Evolutionary conservation across 2,329 filamentous ascomycete genomes (phyloP).

Genomic region (Cladophialophora carrionii): DNA sequence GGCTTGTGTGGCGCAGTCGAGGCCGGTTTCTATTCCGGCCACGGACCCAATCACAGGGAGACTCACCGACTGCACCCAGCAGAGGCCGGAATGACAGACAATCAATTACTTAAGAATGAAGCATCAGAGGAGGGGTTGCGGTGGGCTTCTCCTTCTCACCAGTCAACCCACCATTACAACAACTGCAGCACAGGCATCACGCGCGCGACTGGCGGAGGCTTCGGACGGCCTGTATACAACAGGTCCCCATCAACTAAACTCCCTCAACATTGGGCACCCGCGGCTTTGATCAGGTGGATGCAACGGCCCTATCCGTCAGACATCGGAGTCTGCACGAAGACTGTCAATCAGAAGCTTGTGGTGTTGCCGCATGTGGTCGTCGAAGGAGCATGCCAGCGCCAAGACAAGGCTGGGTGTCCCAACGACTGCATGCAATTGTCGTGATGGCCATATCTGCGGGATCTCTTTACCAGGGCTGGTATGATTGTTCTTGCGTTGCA

Average conservation of each 20-base stretch:
- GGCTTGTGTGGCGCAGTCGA: neutral
- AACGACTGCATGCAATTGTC: neutral
- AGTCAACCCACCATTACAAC: neutral
- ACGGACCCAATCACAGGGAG: conserved; percentile 25
- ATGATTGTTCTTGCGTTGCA: neutral
- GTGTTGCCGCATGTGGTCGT: neutral
- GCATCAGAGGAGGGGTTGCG: conserved; percentile 21
- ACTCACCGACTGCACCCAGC: conserved; percentile 26
- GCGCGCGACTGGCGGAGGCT: neutral
- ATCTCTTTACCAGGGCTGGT: neutral
- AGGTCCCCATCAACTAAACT: neutral
- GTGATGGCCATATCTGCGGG: neutral
- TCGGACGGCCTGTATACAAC: neutral
- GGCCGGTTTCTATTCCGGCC: conserved; percentile 26
- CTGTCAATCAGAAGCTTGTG: neutral
- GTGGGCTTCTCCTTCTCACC: conserved; percentile 36
- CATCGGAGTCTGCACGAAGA: neutral
- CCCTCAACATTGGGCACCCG: neutral
- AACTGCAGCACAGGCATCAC: neutral
- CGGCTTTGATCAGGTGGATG: neutral
- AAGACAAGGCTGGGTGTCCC: conserved; percentile 28
- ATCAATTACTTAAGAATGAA: conserved; percentile 32
- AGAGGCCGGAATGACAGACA: conserved; percentile 15
- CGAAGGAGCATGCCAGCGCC: conserved; percentile 3
- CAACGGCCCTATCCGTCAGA: neutral